A percentile compares a stretch with the other conserved stretches of the same genome.
phyloP scores from a whole-genome alignment of 352 stramenopile species.

The Phytophthora colocasiae region DNA sequence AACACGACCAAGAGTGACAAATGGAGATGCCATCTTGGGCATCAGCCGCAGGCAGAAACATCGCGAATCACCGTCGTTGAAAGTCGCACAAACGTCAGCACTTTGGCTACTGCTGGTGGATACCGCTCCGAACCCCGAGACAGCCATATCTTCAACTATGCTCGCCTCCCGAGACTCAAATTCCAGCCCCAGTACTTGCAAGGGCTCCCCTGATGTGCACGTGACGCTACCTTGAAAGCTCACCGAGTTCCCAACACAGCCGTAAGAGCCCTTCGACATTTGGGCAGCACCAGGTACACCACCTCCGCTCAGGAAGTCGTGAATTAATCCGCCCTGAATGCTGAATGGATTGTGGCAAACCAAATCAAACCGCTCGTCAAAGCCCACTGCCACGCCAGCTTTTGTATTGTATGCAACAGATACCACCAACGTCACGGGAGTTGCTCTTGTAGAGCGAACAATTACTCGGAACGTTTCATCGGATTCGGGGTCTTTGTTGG shows the following conservation, averaged over 20 bases:
- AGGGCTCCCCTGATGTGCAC: conserved; percentile 57
- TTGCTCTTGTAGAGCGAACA: conserved; percentile 59
- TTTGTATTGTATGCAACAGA: conserved; percentile 76
- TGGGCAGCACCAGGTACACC: conserved; percentile 31
- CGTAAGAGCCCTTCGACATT: conserved; percentile 54
- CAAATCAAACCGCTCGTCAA: conserved; percentile 76
- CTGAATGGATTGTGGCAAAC: conserved; percentile 68
- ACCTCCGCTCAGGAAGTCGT: conserved; percentile 69
- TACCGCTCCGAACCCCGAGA: conserved; percentile 53
- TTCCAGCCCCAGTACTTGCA: conserved; percentile 61
- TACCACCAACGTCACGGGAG: conserved; percentile 48
- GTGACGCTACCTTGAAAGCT: conserved; percentile 63
- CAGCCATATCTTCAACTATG: conserved; percentile 37
- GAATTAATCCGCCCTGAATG: conserved; percentile 60
- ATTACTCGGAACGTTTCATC: conserved; percentile 61
- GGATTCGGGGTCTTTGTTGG: conserved; percentile 48
- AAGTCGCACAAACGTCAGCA: conserved; percentile 43
- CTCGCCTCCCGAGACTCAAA: conserved; percentile 56
- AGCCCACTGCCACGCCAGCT: conserved; percentile 61
- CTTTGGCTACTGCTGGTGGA: conserved; percentile 10
- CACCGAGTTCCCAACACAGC: conserved; percentile 71
- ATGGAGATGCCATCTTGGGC: conserved; percentile 47
- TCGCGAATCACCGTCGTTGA: conserved; percentile 66
- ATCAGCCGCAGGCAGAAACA: conserved; percentile 71
- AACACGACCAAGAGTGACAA: conserved; percentile 63